Base-by-base conservation (phyloP, 73 alveolate genomes). In the Loxodes magnus region DNA sequence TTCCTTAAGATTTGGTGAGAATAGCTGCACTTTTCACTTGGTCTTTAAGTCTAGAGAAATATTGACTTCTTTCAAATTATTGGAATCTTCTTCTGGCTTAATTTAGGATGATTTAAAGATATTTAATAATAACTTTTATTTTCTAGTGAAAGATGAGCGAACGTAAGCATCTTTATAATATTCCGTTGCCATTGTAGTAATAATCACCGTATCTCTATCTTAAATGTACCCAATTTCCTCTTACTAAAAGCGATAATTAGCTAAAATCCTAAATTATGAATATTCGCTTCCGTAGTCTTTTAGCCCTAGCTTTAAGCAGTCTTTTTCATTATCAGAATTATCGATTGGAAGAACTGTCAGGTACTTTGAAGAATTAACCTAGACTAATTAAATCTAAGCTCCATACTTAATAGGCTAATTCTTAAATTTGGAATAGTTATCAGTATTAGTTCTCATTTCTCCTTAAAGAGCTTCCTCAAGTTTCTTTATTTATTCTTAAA, bases 201-300 rank as follows among this genome's bases (percentile, higher is more conserved):
- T 14, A 46, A 25, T 17, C 1, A 46, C 17, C 17, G 22, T 46
- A 9, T 46, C 59, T 10, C 7, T 7, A 10, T n/a, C 5, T 24
- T 19, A 25, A 5, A 46, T 24, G 46, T n/a, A 9, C 7, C 59
- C 39, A 38, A 41, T 60, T 2, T 76, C 77, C 24, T 62, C 71
- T 39, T 69, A 51, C 26, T 62, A 38, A 62, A 50, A 69, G 37
- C 63, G 59, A 7, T 31, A 69, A 21, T 70, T 21, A 16, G 83
- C 71, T 6, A 63, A 34, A 20, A 69, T 69, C 25, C 71, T 63
- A 27, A 69, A 69, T 30, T 59, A 36, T 20, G 83, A 59, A 20
- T 46, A 37, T 5, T 62, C 83, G 29, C 58, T 28, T 15, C 71
- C 43, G 56, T 35, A 69, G 12, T 64, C 77, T 31, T 66, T 52